Evolutionary conservation across 2,329 filamentous ascomycete species (phyloP).

Genomic region (Davidsoniella australis): DNA sequence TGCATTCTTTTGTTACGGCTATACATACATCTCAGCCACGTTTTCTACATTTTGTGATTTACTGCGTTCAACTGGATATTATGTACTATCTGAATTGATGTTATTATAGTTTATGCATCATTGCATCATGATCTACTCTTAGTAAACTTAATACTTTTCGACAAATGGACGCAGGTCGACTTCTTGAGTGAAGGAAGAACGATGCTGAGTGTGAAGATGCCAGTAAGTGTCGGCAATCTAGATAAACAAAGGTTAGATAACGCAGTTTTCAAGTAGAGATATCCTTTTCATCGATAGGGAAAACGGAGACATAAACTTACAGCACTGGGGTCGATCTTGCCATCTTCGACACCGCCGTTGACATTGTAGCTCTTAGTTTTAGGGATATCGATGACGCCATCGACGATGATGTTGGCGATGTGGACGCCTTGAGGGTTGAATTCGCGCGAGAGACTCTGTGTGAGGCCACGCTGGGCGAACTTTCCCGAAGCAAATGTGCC

Average conservation of each 20-base stretch:
- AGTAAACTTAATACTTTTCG: conserved; percentile 53
- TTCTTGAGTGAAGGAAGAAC: conserved; percentile 66
- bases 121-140: neutral
- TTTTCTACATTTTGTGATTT: too few species aligned
- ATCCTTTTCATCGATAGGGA: neutral
- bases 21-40: neutral
- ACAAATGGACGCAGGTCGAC: conserved; percentile 64
- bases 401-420: conserved; percentile 65
- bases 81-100: neutral
- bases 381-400: conserved; percentile 72
- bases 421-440: conserved; percentile 76
- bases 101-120: neutral
- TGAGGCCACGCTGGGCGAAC: conserved; percentile 58
- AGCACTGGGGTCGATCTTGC: conserved; percentile 57
- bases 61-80: too few species aligned
- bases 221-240: conserved; percentile 80
- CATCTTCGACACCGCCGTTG: conserved; percentile 31
- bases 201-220: conserved; percentile 65
- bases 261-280: neutral
- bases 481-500: conserved; percentile 61
- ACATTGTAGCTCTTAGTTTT: conserved; percentile 37
- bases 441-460: conserved; percentile 62
- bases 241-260: neutral
- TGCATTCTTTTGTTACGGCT: neutral
- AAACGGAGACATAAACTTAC: conserved; percentile 29